Conservation (phyloP, 2,329 filamentous ascomycete genomes). For the Scedosporium boydii region DNA sequence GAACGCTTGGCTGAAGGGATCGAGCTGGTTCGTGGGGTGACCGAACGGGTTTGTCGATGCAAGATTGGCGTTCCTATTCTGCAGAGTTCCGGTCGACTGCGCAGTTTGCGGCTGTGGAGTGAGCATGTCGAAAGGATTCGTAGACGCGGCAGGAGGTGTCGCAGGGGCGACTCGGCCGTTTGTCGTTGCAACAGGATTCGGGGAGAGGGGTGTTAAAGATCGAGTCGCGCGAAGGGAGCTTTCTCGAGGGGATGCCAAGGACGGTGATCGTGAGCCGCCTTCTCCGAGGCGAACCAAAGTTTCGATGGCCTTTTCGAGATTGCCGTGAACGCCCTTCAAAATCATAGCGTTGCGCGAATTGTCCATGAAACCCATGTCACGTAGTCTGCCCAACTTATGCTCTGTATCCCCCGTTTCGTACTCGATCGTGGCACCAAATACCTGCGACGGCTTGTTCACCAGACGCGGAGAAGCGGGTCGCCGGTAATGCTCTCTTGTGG, state of each 20-base stretch:
- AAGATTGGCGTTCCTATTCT: slow-evolving; percentile 45
- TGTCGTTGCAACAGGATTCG: slow-evolving; percentile 20
- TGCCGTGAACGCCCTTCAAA: slow-evolving; percentile 73
- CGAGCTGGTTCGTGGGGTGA: slow-evolving; percentile 27
- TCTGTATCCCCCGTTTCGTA: slow-evolving; percentile 53
- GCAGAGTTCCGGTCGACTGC: slow-evolving; percentile 53
- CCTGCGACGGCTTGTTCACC: slow-evolving; percentile 55
- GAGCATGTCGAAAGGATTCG: slow-evolving; percentile 60
- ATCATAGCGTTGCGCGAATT: slow-evolving; percentile 72
- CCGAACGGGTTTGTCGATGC: slow-evolving; percentile 64
- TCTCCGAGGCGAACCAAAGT: slow-evolving; percentile 76
- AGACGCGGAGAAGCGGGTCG: slow-evolving; percentile 27
- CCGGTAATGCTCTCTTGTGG: slow-evolving; percentile 11
- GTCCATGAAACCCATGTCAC: slow-evolving; percentile 88
- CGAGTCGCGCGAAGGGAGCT: slow-evolving; percentile 37
- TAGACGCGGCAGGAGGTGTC: slow-evolving; percentile 38
- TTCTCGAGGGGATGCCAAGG: slow-evolving; percentile 36
- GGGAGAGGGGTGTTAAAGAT: slow-evolving; percentile 44
- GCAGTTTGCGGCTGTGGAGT: slow-evolving; percentile 49
- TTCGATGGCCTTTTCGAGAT: slow-evolving; percentile 79
- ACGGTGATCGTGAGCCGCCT: slow-evolving; percentile 33
- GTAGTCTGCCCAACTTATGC: slow-evolving; percentile 64
- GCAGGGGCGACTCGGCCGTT: slow-evolving; percentile 15
- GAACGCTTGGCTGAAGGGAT: slow-evolving; percentile 56
- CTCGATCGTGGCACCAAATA: slow-evolving; percentile 61